Evolutionary conservation across 2,329 filamentous ascomycete genomes (phyloP), one percentile per base, ranked within the genome.

Genomic region (Falciphora oryzae): DNA sequence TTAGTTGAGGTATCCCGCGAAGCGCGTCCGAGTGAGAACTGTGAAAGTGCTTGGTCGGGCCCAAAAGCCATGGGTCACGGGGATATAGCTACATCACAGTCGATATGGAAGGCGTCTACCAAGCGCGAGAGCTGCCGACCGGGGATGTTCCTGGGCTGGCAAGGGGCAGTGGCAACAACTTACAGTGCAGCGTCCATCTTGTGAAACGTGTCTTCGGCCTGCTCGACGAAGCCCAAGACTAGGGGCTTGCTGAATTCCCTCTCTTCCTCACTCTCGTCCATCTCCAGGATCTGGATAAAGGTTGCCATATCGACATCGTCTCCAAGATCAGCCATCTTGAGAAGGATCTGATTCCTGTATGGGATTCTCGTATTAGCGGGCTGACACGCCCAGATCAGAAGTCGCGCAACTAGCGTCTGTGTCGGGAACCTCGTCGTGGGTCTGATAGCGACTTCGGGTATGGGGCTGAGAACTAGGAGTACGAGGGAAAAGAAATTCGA

Each of bases 201-300:
- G 25, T 79, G 78, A 76, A 98, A 97, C 0, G 94, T 98, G 70
- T 86, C 84, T 70, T 93, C 85, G 53, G 93, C 94, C 79, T 99
- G 95, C 25, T 92, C 88, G 70, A 98, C 96, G 81, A 97, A 99
- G 67, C 92, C 92, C 74, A 87, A 89, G 61, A 98, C 93, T 69
- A 99, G 93, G 66, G 90, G 89, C 71, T 83, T 86, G 79, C 91
- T 96, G 82, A 98, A 98, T 61, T 97, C 92, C 71, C 88, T 85
- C 68, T 94, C 90, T 14, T 88, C 86, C 69, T 91, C 89, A 68
- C 91, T 90, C 68, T 98, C 95, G 76, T 99, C 95, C 94, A 99
- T 97, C 78, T 98, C 95, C 68, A 98, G 86, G 75, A 99, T 98
- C 81, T 98, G 95, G 71, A 89, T 88, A 72, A 99, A 99, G 65